Base-by-base conservation (phyloP, 495 filamentous ascomycete species). In the Cryomyces antarcticus region DNA sequence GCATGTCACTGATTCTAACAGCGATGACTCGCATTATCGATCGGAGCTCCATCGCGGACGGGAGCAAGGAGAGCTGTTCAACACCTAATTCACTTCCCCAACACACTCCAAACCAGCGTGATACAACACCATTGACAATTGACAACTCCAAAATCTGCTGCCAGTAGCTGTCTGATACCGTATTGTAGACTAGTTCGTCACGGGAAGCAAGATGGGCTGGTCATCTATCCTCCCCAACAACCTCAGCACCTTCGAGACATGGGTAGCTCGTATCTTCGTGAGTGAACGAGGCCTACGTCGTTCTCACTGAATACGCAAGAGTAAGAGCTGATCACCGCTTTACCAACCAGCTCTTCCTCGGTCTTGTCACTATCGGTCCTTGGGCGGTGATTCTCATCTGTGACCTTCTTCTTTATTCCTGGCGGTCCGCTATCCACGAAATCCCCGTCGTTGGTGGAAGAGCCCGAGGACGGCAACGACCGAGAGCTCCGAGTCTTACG, bases 321-420 rank as follows among this genome's bases (percentile, higher is more conserved):
- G n/a, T 7, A 41, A n/a, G 10, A n/a, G 13, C 44, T 38, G 6
- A 48, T 39, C 36, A 24, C 17, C 17, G 17, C 9, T 41, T 43
- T 30, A 7, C 27, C 3, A 2, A 10, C 47, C 48, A 83, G 80
- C 52, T 83, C 11, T 48, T 84, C 39, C 66, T 82, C 40, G 76
- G 68, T 28, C 50, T 75, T 30, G 50, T 82, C 28, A 75, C 70
- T 5, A 73, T 85, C 43, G 65, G 68, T 9, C 80, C 80, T 4
- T 84, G 79, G 77, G 53, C 69, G 1, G 53, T 72, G 0, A 56
- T 83, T 30, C 54, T 86, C 41, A 39, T 79, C 42, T 80, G 82
- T 58, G 80, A 86, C 50, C 55, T 77, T 17, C 48, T 70, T 28
- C 63, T 83, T 12, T 86, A 81, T 51, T 41, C 78, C 29, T 72